Evolutionary conservation across 306 rosid genomes (phyloP).

Genomic region (Medicago arabica): DNA sequence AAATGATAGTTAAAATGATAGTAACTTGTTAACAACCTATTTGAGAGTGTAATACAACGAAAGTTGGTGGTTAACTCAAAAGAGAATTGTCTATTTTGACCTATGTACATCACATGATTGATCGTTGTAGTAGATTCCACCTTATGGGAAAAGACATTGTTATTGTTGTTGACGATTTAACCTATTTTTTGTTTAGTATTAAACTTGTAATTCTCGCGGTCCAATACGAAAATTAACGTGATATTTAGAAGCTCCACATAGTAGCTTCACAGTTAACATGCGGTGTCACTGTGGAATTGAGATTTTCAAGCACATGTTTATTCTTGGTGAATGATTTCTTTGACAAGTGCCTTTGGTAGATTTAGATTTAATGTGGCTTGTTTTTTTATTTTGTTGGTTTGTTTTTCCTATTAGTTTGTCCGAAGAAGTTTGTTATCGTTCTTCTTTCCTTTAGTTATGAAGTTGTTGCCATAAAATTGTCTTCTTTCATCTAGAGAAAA

Average conservation of each 20-base stretch:
- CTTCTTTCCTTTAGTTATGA: neutral
- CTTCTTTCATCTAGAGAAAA: slow-evolving; percentile 22
- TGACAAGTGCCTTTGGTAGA: slow-evolving; percentile 4
- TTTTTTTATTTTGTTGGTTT: slow-evolving; percentile 3
- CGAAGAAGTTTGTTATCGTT: neutral
- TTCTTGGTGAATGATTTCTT: neutral
- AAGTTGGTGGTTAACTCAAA: neutral
- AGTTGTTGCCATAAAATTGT: neutral
- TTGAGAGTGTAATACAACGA: too few species aligned
- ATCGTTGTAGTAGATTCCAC: neutral
- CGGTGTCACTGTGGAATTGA: too few species aligned
- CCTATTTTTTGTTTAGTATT: too few species aligned
- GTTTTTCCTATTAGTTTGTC: slow-evolving; percentile 14
- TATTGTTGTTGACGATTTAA: neutral
- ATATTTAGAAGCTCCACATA: too few species aligned
- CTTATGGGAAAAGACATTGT: neutral
- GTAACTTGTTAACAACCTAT: too few species aligned
- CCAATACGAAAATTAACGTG: too few species aligned
- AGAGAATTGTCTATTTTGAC: neutral
- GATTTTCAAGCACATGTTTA: neutral
- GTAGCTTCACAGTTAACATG: too few species aligned
- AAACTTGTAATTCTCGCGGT: too few species aligned
- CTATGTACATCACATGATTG: neutral
- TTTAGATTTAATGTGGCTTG: neutral
- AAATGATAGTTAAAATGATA: too few species aligned